Conservation (phyloP, 31 red algal species). For the Porphyra umbilicalis region DNA sequence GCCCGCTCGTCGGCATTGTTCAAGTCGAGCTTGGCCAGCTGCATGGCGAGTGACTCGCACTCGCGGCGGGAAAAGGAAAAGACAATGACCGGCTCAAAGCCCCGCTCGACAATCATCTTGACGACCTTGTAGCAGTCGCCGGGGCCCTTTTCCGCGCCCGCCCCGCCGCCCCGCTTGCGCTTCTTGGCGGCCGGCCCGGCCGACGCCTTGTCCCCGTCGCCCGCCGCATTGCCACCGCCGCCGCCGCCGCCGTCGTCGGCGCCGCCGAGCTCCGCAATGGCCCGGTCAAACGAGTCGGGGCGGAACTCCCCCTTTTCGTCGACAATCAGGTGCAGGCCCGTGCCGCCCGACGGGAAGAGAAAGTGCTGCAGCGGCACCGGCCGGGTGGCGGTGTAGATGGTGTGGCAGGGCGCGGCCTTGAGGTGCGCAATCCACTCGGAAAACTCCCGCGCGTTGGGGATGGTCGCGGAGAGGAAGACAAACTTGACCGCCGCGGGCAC, state of each 20-base stretch:
- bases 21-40: conserved; percentile 75
- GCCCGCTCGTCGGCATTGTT: conserved; percentile 74
- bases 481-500: conserved; percentile 91
- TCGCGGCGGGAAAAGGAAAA: conserved; percentile 93
- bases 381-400: conserved; percentile 93
- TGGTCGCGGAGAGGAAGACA: conserved; percentile 98
- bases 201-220: neutral
- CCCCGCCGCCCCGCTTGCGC: conserved; percentile 1
- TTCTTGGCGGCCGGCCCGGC: conserved; percentile 1
- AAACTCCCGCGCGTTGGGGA: conserved; percentile 98
- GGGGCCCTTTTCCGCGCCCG: conserved; percentile 4
- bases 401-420: conserved; percentile 94
- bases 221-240: conserved; percentile 5
- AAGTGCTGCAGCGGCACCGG: conserved; percentile 98
- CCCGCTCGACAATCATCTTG: conserved; percentile 63
- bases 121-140: conserved; percentile 79
- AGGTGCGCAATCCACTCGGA: conserved; percentile 96
- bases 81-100: conserved; percentile 89
- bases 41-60: conserved; percentile 86
- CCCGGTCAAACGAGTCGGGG: conserved; percentile 52
- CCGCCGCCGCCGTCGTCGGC: conserved; percentile 23
- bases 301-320: conserved; percentile 84
- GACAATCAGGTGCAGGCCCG: conserved; percentile 76
- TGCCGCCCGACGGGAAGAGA: conserved; percentile 59
- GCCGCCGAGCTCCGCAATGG: conserved; percentile 45